phyloP scores from a whole-genome alignment of 345 rosid genomes.

The Brassica rapa region DNA sequence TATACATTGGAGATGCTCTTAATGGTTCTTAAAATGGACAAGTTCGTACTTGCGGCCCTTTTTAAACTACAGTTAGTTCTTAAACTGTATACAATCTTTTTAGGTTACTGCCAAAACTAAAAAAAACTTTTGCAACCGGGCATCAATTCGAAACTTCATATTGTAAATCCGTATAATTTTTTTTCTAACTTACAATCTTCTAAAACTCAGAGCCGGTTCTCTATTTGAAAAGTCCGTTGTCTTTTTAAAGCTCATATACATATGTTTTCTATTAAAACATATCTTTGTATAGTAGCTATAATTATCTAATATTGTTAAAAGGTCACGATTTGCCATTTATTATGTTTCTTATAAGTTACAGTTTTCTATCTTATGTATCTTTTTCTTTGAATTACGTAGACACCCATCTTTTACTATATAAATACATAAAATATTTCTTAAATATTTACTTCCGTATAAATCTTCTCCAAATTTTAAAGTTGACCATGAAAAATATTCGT shows the following conservation, averaged over 20 bases:
- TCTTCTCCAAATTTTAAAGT: not conserved
- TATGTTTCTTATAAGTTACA: not conserved
- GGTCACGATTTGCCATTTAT: not conserved
- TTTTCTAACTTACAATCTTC: not conserved
- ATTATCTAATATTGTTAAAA: not conserved
- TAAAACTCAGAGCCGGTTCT: too few relatives aligned
- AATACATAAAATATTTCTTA: not conserved
- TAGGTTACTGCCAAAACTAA: not conserved
- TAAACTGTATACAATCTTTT: not conserved
- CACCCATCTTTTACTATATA: not conserved
- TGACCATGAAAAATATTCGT: not conserved
- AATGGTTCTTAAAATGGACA: not conserved
- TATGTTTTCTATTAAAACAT: not conserved
- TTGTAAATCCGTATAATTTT: not conserved
- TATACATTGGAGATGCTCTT: too few relatives aligned
- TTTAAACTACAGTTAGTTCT: not conserved
- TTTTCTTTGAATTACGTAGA: not conserved
- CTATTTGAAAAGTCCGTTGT: not conserved
- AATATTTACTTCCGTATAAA: not conserved
- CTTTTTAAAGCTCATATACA: not conserved
- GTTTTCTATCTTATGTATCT: not conserved
- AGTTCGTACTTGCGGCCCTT: not conserved
- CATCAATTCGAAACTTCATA: not conserved
- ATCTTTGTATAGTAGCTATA: not conserved
- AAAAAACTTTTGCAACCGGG: not conserved